Base-by-base conservation (phyloP, 805 yeast genomes). In the Pichia californica region DNA sequence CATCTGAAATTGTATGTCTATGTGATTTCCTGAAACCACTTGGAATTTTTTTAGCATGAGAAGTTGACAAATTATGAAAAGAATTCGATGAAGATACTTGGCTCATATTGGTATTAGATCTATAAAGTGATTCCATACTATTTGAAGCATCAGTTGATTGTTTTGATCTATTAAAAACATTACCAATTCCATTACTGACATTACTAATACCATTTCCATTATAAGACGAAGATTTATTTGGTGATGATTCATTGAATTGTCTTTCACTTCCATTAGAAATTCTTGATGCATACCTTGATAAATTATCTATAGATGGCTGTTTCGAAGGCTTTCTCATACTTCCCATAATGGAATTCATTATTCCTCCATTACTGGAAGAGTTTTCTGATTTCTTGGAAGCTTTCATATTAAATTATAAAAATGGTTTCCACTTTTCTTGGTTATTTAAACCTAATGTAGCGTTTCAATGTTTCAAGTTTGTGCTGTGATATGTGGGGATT, bases 1-100 rank as follows among this genome's bases (percentile, higher is more conserved):
- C 69, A 40, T 64, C 60, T 7, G 65, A 61, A 6, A 64, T 52
- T 1, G 69, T 62, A 44, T 64, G 68, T 41, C 65, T 54, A 50
- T 64, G 69, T 1, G 54, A 41, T 41, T 64, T 63, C 36, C 61
- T 60, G 41, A 49, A 52, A 21, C 48, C 45, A 8, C 31, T 31
- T 3, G 36, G 20, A 4, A 61, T 42, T 44, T 59, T 61, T 37
- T 59, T 61, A 4, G 62, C 45, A 42, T 60, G 62, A 9, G 57
- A 30, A 1, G 57, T 49, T 1, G 66, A 50, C 21, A 61, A 50
- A 8, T 63, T 52, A 40, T 58, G 53, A 28, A 61, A 44, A 7
- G 52, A 52, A 31, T 44, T 45, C 9, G 40, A 26, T 11, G 45
- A 38, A 10, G 58, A 53, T 16, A 30, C 18, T 4, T 43, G 28